Evolutionary conservation across 176 grass and related monocot genomes (phyloP).

Genomic region (Olyra latifolia): DNA sequence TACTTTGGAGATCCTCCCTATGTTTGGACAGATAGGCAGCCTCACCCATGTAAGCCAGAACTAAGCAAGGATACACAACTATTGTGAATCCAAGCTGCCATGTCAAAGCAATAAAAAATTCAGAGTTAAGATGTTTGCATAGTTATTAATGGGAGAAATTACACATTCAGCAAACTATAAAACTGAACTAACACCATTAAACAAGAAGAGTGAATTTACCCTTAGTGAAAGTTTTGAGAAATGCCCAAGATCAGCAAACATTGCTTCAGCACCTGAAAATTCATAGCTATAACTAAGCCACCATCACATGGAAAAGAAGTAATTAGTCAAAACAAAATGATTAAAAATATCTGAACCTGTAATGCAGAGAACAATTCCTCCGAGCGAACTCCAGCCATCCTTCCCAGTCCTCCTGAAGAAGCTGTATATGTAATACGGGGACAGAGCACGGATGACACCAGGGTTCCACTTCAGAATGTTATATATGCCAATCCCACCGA

Average conservation of each 20-base stretch:
- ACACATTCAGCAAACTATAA: background rate
- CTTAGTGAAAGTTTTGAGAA: conserved; percentile 83
- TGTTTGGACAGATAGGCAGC: conserved; percentile 88
- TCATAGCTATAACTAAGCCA: background rate
- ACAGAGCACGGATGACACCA: conserved; percentile 68
- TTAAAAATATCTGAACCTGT: conserved; percentile 58
- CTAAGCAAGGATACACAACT: conserved; percentile 85
- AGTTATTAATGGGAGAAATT: background rate
- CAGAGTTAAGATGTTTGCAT: conserved; percentile 7
- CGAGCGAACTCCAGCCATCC: conserved; percentile 89
- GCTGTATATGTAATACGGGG: conserved; percentile 82
- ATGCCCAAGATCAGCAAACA: conserved; percentile 97
- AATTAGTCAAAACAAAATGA: background rate
- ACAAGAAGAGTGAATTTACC: conserved; percentile 24
- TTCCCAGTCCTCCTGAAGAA: conserved; percentile 88
- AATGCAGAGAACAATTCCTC: conserved; percentile 89
- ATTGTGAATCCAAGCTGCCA: conserved; percentile 75
- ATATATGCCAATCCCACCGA: conserved; percentile 76
- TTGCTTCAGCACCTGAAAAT: conserved; percentile 81
- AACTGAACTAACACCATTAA: background rate
- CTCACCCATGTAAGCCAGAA: conserved; percentile 94
- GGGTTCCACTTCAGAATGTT: conserved; percentile 90
- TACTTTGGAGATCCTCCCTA: conserved; percentile 76
- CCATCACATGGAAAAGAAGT: conserved; percentile 8
- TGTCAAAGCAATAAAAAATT: conserved; percentile 33